Base-by-base conservation (phyloP, 345 rosid genomes). In the Brassica incana region DNA sequence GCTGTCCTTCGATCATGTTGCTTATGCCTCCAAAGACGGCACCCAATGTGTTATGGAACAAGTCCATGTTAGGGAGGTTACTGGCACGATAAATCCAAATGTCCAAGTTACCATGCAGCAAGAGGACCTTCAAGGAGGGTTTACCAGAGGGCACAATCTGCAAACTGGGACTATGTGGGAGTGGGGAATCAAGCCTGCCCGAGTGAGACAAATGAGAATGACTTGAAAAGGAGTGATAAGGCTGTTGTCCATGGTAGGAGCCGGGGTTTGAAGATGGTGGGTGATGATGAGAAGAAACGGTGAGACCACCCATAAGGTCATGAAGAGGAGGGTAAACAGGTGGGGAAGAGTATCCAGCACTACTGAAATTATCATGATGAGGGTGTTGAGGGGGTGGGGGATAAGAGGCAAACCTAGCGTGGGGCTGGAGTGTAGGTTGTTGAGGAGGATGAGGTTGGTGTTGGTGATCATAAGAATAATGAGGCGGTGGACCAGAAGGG, bases 51-150 rank as follows among this genome's bases (percentile, higher is more conserved):
- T 83, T 95, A 67, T 89, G 97, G 80, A 95, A 91, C 91, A 89
- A 85, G 81, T 93, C 99, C 99, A 93, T 93, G 86, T 95, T 95
- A 45, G 99, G 99, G 70, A 95, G 98, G 81, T 89, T 88, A 60
- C 60, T 84, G 2, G 99, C 98, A 29, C 88, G 88, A 77, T 69
- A 77, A 15, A 95, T 90, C 89, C 88, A 88, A 40, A 93, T 91
- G 82, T 95, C 98, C 82, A 95, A 81, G 84, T 91, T 88, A 18
- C 99, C 99, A 62, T 95, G 99, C 65, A 95, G 71, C 32, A 95
- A 85, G 65, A 90, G 83, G 81, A 89, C 92, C 82, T 79, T 91
- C 85, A 90, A 79, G 40, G 99, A 95, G 66, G 90, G 95, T 85
- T 88, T 95, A 20, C 82, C 79, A 50, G 78, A 83, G 5, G 87